phyloP scores from a whole-genome alignment of 2,329 filamentous ascomycete genomes.

The Penicillium sp. region DNA sequence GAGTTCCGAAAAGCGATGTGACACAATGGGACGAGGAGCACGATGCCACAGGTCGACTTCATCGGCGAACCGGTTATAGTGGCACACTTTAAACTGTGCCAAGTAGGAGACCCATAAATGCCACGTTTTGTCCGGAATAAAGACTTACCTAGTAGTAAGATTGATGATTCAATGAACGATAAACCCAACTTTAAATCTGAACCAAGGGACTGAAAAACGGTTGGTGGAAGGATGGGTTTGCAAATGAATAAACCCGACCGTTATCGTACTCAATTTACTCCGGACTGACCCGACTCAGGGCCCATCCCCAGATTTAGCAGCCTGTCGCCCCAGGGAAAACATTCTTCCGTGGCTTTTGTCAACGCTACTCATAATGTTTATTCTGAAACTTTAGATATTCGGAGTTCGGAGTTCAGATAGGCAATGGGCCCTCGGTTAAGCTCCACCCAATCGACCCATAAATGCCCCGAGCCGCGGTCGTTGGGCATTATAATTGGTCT shows the following conservation, averaged over 20 bases:
- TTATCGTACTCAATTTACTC: not conserved
- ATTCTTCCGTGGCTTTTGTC: not conserved
- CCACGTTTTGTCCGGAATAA: too few relatives aligned
- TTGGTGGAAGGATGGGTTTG: too few relatives aligned
- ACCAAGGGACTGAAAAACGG: too few relatives aligned
- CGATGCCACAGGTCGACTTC: constrained; percentile 48
- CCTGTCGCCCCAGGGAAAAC: not conserved
- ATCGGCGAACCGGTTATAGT: not conserved
- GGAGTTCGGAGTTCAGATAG: not conserved
- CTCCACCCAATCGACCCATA: not conserved
- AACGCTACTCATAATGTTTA: not conserved
- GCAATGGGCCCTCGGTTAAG: not conserved
- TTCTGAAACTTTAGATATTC: not conserved
- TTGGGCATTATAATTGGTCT: not conserved
- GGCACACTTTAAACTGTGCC: not conserved
- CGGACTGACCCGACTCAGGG: not conserved
- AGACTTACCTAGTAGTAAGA: too few relatives aligned
- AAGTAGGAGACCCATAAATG: too few relatives aligned
- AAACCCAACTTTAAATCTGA: too few relatives aligned
- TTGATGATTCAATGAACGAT: too few relatives aligned
- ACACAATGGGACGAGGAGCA: constrained; percentile 61
- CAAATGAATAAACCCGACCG: not conserved
- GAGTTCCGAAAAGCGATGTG: constrained; percentile 55
- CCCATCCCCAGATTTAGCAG: not conserved
- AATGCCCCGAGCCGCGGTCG: not conserved